A percentile compares a stretch with the other conserved stretches of the same genome.
Evolutionary conservation across 805 yeast genomes (phyloP).

Genomic region (Cyberlindnera saturnus): DNA sequence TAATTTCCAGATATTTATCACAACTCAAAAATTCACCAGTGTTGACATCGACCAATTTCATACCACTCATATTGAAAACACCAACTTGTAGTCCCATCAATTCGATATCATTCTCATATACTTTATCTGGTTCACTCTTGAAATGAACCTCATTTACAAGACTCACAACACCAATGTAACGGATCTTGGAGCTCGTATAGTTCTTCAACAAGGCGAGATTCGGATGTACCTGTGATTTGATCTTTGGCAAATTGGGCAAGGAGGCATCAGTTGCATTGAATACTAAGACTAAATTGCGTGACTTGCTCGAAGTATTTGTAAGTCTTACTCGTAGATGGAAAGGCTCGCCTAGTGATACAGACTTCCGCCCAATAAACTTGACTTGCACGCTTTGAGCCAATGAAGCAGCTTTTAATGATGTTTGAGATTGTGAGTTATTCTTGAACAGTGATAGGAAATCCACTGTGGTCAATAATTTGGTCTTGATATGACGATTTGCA

Average conservation of each 20-base stretch:
- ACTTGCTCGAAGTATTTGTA: conserved; percentile 49
- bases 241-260: conserved; percentile 22
- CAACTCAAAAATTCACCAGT: conserved; percentile 68
- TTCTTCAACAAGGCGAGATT: conserved; percentile 23
- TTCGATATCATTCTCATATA: conserved; percentile 57
- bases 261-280: conserved; percentile 18
- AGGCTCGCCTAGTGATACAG: conserved; percentile 52
- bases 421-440: not conserved
- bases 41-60: conserved; percentile 54
- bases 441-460: conserved; percentile 9
- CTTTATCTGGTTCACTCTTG: conserved; percentile 46
- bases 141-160: conserved; percentile 61
- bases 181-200: conserved; percentile 34
- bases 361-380: conserved; percentile 57
- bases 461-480: conserved; percentile 15
- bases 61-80: conserved; percentile 54
- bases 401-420: not conserved
- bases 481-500: conserved; percentile 15
- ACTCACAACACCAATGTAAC: conserved; percentile 52
- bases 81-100: conserved; percentile 63
- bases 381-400: conserved; percentile 34
- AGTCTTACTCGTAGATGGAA: conserved; percentile 63
- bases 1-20: conserved; percentile 66
- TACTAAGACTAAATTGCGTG: conserved; percentile 47
- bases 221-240: conserved; percentile 18